Evolutionary conservation across 257 asterid genomes (phyloP).

Genomic region (Hygrophila difformis): DNA sequence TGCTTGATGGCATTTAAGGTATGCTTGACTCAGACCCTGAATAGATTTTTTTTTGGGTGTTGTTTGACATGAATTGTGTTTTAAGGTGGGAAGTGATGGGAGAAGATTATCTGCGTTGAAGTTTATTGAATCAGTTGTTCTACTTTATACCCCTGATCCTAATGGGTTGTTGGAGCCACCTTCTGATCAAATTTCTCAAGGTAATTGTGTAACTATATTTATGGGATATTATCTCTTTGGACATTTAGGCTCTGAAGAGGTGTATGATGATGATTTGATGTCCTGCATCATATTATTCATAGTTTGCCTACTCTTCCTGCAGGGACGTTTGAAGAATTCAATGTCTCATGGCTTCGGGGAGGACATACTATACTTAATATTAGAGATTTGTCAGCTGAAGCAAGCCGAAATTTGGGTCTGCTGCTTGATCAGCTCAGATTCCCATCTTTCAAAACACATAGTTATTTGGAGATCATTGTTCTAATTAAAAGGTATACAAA

Average conservation of each 20-base stretch:
- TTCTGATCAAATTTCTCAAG: constrained; percentile 52
- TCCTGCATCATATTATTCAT: not conserved
- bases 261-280: constrained; percentile 3
- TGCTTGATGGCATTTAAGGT: constrained; percentile 83
- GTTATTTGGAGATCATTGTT: constrained; percentile 64
- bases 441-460: constrained; percentile 71
- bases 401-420: constrained; percentile 68
- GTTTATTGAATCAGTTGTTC: constrained; percentile 77
- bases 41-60: constrained; percentile 13
- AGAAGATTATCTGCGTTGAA: constrained; percentile 85
- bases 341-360: constrained; percentile 92
- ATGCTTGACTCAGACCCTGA: constrained; percentile 19
- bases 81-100: constrained; percentile 81
- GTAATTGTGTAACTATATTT: constrained; percentile 29
- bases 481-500: constrained; percentile 88
- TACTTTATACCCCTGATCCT: constrained; percentile 93
- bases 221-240: not conserved
- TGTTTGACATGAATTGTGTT: constrained; percentile 25
- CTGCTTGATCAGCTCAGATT: constrained; percentile 88
- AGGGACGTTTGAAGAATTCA: constrained; percentile 63
- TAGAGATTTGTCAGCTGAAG: constrained; percentile 87
- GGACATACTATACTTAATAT: constrained; percentile 85
- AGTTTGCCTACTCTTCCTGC: constrained; percentile 11
- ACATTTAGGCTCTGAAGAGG: constrained; percentile 7
- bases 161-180: constrained; percentile 75